These are phyloP conservation scores for Syzygium grande DNA, from an alignment of 345 rosid species.

Conservation along the genomic window DNA sequence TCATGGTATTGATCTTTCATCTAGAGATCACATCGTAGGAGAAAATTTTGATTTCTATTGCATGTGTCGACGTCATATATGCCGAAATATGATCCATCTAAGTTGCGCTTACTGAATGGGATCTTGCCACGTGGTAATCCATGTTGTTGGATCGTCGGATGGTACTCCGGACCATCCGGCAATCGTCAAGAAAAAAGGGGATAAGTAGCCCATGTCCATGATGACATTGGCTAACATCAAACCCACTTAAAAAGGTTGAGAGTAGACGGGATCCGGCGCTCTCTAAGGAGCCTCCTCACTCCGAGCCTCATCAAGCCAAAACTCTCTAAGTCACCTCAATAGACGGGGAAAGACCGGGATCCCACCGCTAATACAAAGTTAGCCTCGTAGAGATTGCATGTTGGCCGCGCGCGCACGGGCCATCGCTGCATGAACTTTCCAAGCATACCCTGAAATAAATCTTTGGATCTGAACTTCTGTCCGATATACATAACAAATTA, in stretches of 20 bases:
- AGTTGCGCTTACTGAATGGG: background rate
- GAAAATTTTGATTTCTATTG: background rate
- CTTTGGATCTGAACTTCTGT: background rate
- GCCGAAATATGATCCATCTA: background rate
- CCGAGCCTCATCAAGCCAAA: background rate
- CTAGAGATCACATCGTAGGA: background rate
- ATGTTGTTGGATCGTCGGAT: background rate
- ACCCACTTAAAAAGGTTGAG: background rate
- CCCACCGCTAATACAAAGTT: background rate
- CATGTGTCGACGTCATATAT: background rate
- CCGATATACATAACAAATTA: background rate
- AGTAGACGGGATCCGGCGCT: fast-evolving
- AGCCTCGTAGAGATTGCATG: background rate
- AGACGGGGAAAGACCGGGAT: background rate
- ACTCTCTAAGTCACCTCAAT: background rate
- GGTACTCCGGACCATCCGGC: no score
- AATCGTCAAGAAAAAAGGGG: background rate
- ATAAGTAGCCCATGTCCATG: background rate
- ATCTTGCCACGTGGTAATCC: background rate
- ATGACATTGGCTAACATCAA: background rate
- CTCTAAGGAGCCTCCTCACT: background rate
- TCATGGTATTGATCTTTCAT: background rate
- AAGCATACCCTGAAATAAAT: background rate
- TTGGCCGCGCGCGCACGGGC: background rate
- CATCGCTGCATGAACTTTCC: background rate